These are phyloP conservation scores for Candida pseudoglaebosa DNA, from an alignment of 805 yeast genomes.

Conservation along the genomic window DNA sequence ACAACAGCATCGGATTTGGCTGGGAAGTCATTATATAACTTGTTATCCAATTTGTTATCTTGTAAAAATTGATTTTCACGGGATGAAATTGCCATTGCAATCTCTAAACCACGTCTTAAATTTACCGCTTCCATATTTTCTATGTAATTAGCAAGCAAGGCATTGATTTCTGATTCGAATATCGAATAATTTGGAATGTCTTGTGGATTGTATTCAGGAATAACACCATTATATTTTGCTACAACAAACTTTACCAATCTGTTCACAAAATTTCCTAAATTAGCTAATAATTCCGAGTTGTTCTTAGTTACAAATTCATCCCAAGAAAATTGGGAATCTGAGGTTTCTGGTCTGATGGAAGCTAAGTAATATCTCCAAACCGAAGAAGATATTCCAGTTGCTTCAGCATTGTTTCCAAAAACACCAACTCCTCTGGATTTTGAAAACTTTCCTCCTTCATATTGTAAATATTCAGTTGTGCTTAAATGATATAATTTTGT, in stretches of 20 bases:
- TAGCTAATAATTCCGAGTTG: conserved; percentile 90
- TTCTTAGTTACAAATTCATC: conserved; percentile 90
- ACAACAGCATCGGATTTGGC: conserved; percentile 87
- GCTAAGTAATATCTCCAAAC: conserved; percentile 98
- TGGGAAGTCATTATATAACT: conserved; percentile 70
- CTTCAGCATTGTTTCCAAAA: conserved; percentile 95
- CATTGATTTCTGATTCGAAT: conserved; percentile 55
- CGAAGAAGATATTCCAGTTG: conserved; percentile 83
- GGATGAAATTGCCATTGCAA: conserved; percentile 86
- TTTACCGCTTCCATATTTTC: conserved; percentile 73
- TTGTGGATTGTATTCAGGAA: conserved; percentile 60
- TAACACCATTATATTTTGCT: conserved; percentile 88
- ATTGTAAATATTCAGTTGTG: conserved; percentile 95
- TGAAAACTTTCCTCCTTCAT: conserved; percentile 97
- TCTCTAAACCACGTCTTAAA: conserved; percentile 84
- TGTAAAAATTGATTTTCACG: conserved; percentile 95
- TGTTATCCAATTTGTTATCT: conserved; percentile 91
- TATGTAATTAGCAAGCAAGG: conserved; percentile 57
- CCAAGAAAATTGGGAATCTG: conserved; percentile 98
- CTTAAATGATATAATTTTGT: conserved; percentile 85
- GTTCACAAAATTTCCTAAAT: conserved; percentile 94
- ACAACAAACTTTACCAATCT: conserved; percentile 85
- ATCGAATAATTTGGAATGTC: conserved; percentile 45
- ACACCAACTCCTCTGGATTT: conserved; percentile 98
- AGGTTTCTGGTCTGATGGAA: conserved; percentile 88